These are phyloP conservation scores for Monosporozyma aerobia DNA, from an alignment of 805 yeast species.

Conservation along the genomic window DNA sequence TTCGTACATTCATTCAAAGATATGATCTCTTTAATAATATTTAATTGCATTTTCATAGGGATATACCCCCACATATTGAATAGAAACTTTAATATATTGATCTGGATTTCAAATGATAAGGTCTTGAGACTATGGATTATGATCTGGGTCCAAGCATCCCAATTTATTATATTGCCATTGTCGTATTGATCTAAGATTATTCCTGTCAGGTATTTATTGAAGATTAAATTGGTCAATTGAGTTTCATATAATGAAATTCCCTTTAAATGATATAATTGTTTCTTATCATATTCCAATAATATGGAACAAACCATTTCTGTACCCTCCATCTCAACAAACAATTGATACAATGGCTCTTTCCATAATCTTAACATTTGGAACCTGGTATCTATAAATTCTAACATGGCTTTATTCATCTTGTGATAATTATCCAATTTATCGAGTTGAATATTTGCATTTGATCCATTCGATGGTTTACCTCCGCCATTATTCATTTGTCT, in stretches of 20 bases:
- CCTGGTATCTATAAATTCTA: slow-evolving; percentile 15
- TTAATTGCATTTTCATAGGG: slow-evolving; percentile 8
- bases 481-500: not conserved
- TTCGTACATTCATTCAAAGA: not conserved
- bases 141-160: slow-evolving; percentile 24
- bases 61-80: slow-evolving; percentile 25
- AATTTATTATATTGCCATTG: slow-evolving; percentile 11
- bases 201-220: slow-evolving; percentile 20
- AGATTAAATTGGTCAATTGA: slow-evolving; percentile 19
- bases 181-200: slow-evolving; percentile 16
- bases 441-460: not conserved
- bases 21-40: not conserved
- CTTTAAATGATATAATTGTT: slow-evolving; percentile 13
- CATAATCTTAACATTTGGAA: slow-evolving; percentile 19
- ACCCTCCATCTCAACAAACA: not conserved
- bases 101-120: slow-evolving; percentile 18
- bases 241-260: slow-evolving; percentile 23
- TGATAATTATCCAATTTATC: not conserved
- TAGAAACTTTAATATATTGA: slow-evolving; percentile 15
- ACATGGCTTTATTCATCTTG: not conserved
- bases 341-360: slow-evolving; percentile 11
- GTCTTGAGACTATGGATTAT: slow-evolving; percentile 21
- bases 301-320: slow-evolving; percentile 1
- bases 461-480: not conserved
- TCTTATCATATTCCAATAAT: slow-evolving; percentile 17